Percentiles rank a stretch among this genome's conserved stretches.
Conservation (phyloP, 192 early-diverging fungal species). For the Coemansia javaensis region DNA sequence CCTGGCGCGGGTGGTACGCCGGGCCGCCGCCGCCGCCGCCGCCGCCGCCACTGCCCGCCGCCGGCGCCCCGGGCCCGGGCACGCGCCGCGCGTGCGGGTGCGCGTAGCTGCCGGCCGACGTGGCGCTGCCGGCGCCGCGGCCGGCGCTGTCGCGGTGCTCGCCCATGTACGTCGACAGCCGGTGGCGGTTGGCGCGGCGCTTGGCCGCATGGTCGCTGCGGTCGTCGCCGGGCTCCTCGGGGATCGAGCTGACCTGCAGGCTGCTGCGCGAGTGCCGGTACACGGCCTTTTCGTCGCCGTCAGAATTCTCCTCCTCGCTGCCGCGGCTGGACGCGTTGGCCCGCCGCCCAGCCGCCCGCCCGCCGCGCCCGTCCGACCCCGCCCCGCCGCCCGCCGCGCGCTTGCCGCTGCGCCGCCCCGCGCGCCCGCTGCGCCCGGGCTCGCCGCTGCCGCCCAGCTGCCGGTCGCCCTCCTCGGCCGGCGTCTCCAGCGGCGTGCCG, state of each 20-base stretch:
- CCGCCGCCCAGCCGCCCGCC: conserved; percentile 30
- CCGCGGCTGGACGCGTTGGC: conserved; percentile 37
- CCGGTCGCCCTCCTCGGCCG: conserved; percentile 42
- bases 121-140: conserved; percentile 11
- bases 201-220: conserved; percentile 18
- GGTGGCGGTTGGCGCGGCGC: conserved; percentile 38
- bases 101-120: conserved; percentile 24
- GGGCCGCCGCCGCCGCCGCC: conserved; percentile 8
- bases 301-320: conserved; percentile 42
- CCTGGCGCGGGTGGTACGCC: not conserved
- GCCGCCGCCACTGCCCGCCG: conserved; percentile 2
- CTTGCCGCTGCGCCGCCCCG: not conserved
- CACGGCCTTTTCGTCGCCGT: conserved; percentile 48
- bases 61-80: too few relatives aligned
- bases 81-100: conserved; percentile 9
- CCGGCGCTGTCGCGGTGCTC: conserved; percentile 40
- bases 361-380: conserved; percentile 16
- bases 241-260: conserved; percentile 47
- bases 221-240: conserved; percentile 37
- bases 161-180: conserved; percentile 35
- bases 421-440: not conserved
- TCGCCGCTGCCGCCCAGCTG: conserved; percentile 32
- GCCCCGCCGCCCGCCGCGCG: conserved; percentile 5
- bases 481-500: conserved; percentile 32
- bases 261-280: conserved; percentile 51